phyloP scores from a whole-genome alignment of 768 basidiomycete genomes.

The Pleurotus pulmonarius region DNA sequence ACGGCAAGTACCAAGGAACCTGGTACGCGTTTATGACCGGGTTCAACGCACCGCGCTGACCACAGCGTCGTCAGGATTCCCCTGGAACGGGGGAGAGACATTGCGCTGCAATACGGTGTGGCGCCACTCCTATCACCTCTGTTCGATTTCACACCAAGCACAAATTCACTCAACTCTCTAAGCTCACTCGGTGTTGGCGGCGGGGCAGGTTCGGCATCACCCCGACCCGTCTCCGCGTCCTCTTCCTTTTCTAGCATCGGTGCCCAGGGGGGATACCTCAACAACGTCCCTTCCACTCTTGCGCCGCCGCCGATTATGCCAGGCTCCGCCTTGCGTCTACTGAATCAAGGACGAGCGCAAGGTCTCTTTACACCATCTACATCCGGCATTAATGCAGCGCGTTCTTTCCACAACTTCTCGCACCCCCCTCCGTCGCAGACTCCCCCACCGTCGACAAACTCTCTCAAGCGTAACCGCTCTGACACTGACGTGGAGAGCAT shows the following conservation, averaged over 20 bases:
- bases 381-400: slow-evolving; percentile 46
- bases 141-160: slow-evolving; percentile 87
- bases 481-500: slow-evolving; percentile 57
- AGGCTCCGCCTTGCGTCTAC: slow-evolving; percentile 76
- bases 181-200: slow-evolving; percentile 57
- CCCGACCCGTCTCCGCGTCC: slow-evolving; percentile 64
- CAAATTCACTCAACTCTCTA: slow-evolving; percentile 65
- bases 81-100: slow-evolving; percentile 88
- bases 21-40: slow-evolving; percentile 55
- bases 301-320: slow-evolving; percentile 86
- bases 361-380: slow-evolving; percentile 85
- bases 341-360: slow-evolving; percentile 84
- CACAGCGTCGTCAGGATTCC: slow-evolving; percentile 70
- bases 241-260: slow-evolving; percentile 61
- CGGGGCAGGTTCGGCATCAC: slow-evolving; percentile 46
- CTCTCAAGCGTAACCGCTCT: slow-evolving; percentile 60
- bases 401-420: slow-evolving; percentile 49
- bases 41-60: slow-evolving; percentile 3
- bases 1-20: slow-evolving; percentile 98
- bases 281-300: slow-evolving; percentile 48
- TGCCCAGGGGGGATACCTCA: slow-evolving; percentile 40
- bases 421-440: slow-evolving; percentile 43
- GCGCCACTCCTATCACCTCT: slow-evolving; percentile 82
- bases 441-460: slow-evolving; percentile 40
- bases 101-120: slow-evolving; percentile 90